phyloP scores from a whole-genome alignment of 257 asterid species.

The Ocimum tenuiflorum region DNA sequence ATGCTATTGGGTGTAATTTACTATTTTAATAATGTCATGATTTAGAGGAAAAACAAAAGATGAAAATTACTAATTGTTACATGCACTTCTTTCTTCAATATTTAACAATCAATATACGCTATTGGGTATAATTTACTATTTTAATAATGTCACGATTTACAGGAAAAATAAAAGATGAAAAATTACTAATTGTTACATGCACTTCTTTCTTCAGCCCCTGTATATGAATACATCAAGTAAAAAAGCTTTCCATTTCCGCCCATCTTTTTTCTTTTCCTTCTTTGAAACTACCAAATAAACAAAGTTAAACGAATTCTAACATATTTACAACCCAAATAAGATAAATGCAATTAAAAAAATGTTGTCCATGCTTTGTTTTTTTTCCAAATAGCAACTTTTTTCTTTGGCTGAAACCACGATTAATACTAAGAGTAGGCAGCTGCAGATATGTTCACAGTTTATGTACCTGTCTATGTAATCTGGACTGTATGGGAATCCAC shows the following conservation, averaged over 20 bases:
- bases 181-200: not conserved
- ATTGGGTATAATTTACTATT: no score
- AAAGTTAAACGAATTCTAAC: not conserved
- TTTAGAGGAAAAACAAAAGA: no score
- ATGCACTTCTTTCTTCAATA: no score
- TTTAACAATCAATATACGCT: no score
- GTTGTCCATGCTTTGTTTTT: not conserved
- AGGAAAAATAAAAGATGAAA: not conserved
- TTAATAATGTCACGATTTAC: no score
- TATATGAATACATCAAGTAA: not conserved
- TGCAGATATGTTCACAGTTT: not conserved
- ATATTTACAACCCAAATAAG: slow-evolving; percentile 10
- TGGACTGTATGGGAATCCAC: slow-evolving; percentile 25
- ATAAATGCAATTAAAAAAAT: not conserved
- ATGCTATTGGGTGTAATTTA: no score
- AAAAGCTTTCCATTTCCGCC: not conserved
- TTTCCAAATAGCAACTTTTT: not conserved
- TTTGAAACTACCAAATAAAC: not conserved
- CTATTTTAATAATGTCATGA: no score
- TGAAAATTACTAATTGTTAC: no score
- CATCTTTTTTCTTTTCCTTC: no score
- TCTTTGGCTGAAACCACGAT: not conserved
- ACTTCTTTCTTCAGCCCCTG: no score
- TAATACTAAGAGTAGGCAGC: not conserved
- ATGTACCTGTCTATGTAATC: slow-evolving; percentile 12